Evolutionary conservation across 495 filamentous ascomycete genomes (phyloP).

Genomic region (Penicillium lividum): DNA sequence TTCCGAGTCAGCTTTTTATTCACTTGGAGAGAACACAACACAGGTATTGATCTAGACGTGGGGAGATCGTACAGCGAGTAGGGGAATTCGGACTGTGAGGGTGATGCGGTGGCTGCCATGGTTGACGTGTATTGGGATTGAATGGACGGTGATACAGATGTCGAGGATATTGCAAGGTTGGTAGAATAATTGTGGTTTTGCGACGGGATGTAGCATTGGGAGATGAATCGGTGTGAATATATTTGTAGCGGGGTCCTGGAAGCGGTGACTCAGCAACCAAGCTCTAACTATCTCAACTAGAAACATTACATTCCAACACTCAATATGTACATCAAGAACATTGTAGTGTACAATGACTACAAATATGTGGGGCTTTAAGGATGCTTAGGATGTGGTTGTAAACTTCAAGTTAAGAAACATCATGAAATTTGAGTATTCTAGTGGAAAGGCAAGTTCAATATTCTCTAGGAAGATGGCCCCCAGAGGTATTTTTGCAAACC

Average conservation of each 20-base stretch:
- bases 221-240: neutral
- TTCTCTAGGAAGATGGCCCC: constrained; percentile 6
- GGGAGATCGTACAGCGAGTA: constrained; percentile 61
- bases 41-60: neutral
- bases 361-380: no score
- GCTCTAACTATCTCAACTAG: no score
- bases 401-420: neutral
- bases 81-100: constrained; percentile 59
- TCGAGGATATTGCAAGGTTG: neutral
- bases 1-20: constrained; percentile 5
- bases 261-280: neutral
- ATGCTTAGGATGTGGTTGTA: no score
- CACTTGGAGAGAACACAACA: neutral
- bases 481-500: neutral
- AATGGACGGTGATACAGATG: neutral
- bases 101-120: constrained; percentile 20
- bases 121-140: neutral
- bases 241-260: neutral
- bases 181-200: neutral
- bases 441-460: neutral
- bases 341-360: no score
- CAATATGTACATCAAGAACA: no score
- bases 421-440: neutral
- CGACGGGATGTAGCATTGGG: neutral
- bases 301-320: no score